Conservation (phyloP, 2,329 filamentous ascomycete genomes). For the Phoma herbarum region DNA sequence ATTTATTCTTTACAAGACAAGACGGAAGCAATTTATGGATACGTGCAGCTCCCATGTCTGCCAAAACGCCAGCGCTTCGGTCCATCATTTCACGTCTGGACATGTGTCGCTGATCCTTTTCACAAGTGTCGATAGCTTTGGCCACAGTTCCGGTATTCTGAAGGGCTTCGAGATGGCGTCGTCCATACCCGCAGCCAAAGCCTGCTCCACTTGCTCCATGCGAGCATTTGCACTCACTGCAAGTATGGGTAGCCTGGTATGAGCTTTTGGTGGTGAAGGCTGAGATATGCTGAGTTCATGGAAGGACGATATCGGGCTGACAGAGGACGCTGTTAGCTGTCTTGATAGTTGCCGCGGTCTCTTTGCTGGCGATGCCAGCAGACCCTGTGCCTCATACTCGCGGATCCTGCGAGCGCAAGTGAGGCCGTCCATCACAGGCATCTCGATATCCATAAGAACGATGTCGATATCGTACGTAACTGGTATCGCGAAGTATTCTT, state of each 20-base stretch:
- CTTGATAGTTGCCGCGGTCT: neutral
- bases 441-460: conserved; percentile 47
- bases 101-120: conserved; percentile 9
- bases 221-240: conserved; percentile 50
- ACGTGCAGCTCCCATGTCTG: neutral
- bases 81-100: neutral
- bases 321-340: conserved; percentile 6
- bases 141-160: conserved; percentile 36
- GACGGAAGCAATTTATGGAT: no score
- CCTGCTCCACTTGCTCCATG: conserved; percentile 43
- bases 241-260: conserved; percentile 37
- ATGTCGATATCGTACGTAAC: conserved; percentile 33
- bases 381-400: conserved; percentile 35
- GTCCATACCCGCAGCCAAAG: conserved; percentile 45
- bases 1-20: neutral
- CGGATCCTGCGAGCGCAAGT: conserved; percentile 42
- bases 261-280: neutral
- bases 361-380: conserved; percentile 22
- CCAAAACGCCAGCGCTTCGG: neutral
- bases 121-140: conserved; percentile 26
- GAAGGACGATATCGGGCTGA: conserved; percentile 6
- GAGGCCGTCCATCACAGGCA: conserved; percentile 49
- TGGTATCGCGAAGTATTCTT: neutral
- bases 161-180: conserved; percentile 41
- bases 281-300: neutral